Evolutionary conservation across 768 basidiomycete species (phyloP).

Genomic region (Hygrophorus russula): DNA sequence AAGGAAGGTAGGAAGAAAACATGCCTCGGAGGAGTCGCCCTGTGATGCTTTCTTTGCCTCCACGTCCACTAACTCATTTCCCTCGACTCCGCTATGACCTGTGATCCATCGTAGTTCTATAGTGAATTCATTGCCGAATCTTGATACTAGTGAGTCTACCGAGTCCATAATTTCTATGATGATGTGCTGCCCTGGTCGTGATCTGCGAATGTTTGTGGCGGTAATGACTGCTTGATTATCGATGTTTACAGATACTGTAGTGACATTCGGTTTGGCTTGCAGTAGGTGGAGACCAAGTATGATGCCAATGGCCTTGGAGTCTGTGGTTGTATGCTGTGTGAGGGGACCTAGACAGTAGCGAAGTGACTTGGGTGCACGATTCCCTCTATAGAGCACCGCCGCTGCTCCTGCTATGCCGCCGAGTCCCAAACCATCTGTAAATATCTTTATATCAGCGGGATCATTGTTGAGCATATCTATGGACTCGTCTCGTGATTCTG

Average conservation of each 20-base stretch:
- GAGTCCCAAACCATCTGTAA: constrained; percentile 13
- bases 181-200: too few relatives aligned
- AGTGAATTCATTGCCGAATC: too few relatives aligned
- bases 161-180: too few relatives aligned
- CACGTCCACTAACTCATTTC: constrained; percentile 12
- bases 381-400: constrained; percentile 6
- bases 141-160: too few relatives aligned
- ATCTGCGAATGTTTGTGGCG: too few relatives aligned
- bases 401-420: constrained; percentile 15
- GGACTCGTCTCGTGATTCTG: constrained; percentile 1
- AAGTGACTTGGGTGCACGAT: not conserved
- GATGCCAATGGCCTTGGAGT: constrained; percentile 10
- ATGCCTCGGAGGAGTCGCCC: not conserved
- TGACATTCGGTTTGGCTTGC: too few relatives aligned
- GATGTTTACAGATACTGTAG: too few relatives aligned
- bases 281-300: constrained; percentile 7
- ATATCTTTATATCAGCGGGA: constrained; percentile 7
- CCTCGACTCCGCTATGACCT: constrained; percentile 13
- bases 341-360: constrained; percentile 9
- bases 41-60: constrained; percentile 14
- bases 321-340: constrained; percentile 7
- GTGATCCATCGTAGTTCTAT: constrained; percentile 13
- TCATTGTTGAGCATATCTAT: constrained; percentile 3
- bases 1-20: not conserved
- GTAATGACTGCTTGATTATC: too few relatives aligned